Conservation (phyloP, 2,329 filamentous ascomycete species). For the Phialophora chinensis region DNA sequence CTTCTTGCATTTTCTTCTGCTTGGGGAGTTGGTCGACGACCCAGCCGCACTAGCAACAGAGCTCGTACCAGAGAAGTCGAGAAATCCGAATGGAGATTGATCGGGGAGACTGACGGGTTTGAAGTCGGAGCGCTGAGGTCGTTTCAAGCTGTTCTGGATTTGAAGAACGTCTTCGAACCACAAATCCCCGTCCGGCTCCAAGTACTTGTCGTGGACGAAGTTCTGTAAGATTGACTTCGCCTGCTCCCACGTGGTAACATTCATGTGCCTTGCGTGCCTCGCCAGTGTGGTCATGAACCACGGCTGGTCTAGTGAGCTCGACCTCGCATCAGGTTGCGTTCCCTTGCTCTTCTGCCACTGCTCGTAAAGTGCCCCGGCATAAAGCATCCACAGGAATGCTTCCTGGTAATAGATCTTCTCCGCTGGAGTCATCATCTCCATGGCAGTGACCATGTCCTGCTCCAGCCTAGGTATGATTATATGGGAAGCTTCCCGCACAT, state of each 20-base stretch:
- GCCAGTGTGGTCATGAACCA: constrained; percentile 17
- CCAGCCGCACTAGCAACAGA: neutral
- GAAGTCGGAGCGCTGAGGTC: neutral
- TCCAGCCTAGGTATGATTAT: constrained; percentile 19
- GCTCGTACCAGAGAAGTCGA: neutral
- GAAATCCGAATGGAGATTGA: neutral
- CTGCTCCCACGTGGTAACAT: constrained; percentile 4
- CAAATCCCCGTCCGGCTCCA: constrained; percentile 8
- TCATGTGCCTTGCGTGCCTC: constrained; percentile 1
- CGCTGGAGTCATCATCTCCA: constrained; percentile 12
- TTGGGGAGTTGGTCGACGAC: neutral
- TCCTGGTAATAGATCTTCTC: constrained; percentile 18
- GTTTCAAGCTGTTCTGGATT: neutral
- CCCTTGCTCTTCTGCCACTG: constrained; percentile 8
- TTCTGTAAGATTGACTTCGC: neutral
- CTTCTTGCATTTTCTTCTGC: neutral
- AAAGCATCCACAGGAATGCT: constrained; percentile 24
- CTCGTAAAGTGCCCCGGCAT: constrained; percentile 19
- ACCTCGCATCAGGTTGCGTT: neutral
- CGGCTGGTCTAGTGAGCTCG: neutral
- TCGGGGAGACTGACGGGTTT: neutral
- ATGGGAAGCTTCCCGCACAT: constrained; percentile 20
- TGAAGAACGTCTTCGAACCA: constrained; percentile 20
- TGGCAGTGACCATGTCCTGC: constrained; percentile 9
- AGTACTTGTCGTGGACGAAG: constrained; percentile 15